Evolutionary conservation across 768 basidiomycete genomes (phyloP), one percentile per base, ranked within the genome.

Genomic region (Leccinum ochraceum): DNA sequence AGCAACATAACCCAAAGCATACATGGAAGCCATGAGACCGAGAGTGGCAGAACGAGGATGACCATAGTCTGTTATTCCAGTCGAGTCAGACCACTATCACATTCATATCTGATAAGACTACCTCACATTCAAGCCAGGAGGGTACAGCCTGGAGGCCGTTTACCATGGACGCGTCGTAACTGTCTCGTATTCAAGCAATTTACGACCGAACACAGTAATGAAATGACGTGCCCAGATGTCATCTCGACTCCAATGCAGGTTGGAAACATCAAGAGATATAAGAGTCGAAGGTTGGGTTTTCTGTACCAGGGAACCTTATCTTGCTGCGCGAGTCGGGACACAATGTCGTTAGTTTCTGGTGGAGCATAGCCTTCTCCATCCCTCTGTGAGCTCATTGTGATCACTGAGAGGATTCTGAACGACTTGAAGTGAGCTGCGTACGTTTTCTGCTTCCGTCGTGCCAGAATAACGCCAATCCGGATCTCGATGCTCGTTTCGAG

Each of bases 221-320:
- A 20, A 20, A 46, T 20, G 6, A 46, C 44, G 6, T 46, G 20
- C 44, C 44, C 44, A 22, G 44, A 46, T 46, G 44, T 46, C 44
- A 46, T 46, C 10, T 46, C 44, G 11, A 46, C 44, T 20, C 44
- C 44, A 46, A 46, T 46, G 20, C 44, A 46, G 11, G 44, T 20
- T 11, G 44, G 44, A 46, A 46, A 20, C 44, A 46, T 46, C 20
- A 46, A 46, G 44, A 46, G 44, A 22, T 46, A 46, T 46, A 46
- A 46, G 20, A 46, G 20, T 46, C 44, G 44, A 46, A 46, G 44
- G 44, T 22, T 87, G 2, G 77, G 84, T 64, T 87, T 88, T 61
- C 66, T 69, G 69, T 86, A 87, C 86, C 86, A 88, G 44, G 44
- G 44, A 46, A 46, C 6, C 10, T 22, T 22, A 13, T 46, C 44